These are phyloP conservation scores for Diplocarpon rosae DNA, from an alignment of 2,329 filamentous ascomycete species.

Conservation along the genomic window DNA sequence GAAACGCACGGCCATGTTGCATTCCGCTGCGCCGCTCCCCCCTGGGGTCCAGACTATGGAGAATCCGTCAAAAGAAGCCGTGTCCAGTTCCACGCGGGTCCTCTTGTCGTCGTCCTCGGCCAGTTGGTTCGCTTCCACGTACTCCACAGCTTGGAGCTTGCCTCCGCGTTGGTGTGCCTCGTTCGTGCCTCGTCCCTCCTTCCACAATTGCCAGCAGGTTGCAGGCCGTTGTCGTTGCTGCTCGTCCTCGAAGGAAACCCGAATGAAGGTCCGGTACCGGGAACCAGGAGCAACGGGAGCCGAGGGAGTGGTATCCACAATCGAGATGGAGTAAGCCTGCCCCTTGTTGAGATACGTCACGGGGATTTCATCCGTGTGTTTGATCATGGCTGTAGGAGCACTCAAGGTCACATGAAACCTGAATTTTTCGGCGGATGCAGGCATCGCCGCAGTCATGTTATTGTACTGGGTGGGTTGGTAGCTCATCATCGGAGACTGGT, in stretches of 20 bases:
- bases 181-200: conserved; percentile 89
- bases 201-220: conserved; percentile 86
- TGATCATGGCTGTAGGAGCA: conserved; percentile 94
- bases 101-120: conserved; percentile 53
- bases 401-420: conserved; percentile 85
- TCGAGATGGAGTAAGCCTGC: conserved; percentile 79
- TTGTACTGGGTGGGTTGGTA: conserved; percentile 46
- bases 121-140: conserved; percentile 57
- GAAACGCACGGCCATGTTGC: conserved; percentile 83
- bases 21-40: conserved; percentile 57
- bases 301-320: conserved; percentile 64
- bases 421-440: conserved; percentile 57
- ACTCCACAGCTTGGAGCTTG: conserved; percentile 89
- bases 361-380: conserved; percentile 78
- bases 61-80: conserved; percentile 85
- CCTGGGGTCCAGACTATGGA: conserved; percentile 80
- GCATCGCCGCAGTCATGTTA: conserved; percentile 36
- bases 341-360: conserved; percentile 98
- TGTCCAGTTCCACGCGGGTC: conserved; percentile 59
- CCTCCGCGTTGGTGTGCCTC: conserved; percentile 91
- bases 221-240: conserved; percentile 77
- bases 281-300: conserved; percentile 47
- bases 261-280: conserved; percentile 79
- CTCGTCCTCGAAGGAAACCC: conserved; percentile 96
- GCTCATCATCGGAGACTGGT: conserved; percentile 46